Base-by-base conservation (phyloP, 768 basidiomycete genomes). In the Clavulina sp. region DNA sequence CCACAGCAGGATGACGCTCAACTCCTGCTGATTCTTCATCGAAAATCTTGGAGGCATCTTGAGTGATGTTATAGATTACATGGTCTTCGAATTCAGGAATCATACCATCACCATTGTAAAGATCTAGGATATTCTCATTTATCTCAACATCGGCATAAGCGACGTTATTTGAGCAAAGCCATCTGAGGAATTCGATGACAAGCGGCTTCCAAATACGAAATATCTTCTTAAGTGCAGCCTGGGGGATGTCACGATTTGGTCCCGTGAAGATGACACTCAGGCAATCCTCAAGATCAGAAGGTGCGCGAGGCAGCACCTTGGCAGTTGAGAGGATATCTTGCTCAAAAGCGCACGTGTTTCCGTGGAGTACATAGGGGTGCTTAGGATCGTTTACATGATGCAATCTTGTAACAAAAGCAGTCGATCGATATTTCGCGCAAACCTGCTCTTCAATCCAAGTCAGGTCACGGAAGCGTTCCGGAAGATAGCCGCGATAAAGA, bases 161-260 rank as follows among this genome's bases (percentile, higher is more conserved):
- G 0, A 33, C 53, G 53, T 71, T 73, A 51, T 72, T 55, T 0
- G 6, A n/a, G 41, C 64, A 64, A 0, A 73, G 53, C 69, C 69
- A 73, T 0, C 43, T 4, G 1, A 64, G 31, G 53, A 65, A 63
- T 5, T 38, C 41, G 59, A 58, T 60, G 4, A 65, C 50, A 51
- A 60, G 61, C 1, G 52, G 23, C 46, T 61, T 61, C 2, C 59
- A 30, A 13, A 65, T 55, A 13, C 21, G 50, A 48, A 62, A 65
- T 9, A 61, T 41, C 3, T 21, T 13, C 3, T 55, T 47, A n/a
- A 54, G 47, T 2, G 63, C 28, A 13, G 41, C 50, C 1, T 58
- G 26, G 13, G 21, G 5, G 5, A 58, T 55, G 19, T 61, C 54
- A 28, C 59, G 59, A 5, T 47, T 34, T n/a, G 62, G 54, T 0